These are phyloP conservation scores for Coffea humblotiana DNA, from an alignment of 305 asterid genomes.

Conservation along the genomic window DNA sequence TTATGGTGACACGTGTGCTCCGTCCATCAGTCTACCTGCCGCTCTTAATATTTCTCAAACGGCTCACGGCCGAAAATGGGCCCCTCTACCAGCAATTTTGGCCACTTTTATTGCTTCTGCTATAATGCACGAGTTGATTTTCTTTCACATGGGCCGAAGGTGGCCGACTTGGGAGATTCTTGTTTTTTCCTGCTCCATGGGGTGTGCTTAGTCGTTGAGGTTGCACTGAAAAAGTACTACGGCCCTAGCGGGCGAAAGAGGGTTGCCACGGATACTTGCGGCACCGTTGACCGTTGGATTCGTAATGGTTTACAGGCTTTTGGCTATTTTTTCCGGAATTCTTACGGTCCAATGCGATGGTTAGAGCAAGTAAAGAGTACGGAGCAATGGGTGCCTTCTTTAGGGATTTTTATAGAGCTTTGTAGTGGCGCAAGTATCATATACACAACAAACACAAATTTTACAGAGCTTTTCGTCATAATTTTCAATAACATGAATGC, in stretches of 20 bases:
- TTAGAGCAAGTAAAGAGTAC: conserved; percentile 10
- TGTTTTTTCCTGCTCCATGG: conserved; percentile 17
- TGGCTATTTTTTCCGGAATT: conserved; percentile 20
- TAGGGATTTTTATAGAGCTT: conserved; percentile 5
- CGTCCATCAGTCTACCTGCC: conserved; percentile 5
- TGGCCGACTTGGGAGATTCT: conserved; percentile 19
- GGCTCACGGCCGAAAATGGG: conserved; percentile 7
- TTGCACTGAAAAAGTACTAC: neutral
- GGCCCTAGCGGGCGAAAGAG: neutral
- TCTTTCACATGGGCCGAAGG: conserved; percentile 17
- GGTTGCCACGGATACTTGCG: conserved; percentile 7
- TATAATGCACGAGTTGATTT: conserved; percentile 8
- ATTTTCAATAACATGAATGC: too few species aligned
- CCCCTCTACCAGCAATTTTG: conserved; percentile 7
- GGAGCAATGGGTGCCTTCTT: conserved; percentile 1
- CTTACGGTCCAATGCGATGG: conserved; percentile 1
- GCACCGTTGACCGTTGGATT: conserved; percentile 3
- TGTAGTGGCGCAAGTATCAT: neutral
- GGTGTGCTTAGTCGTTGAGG: conserved; percentile 10
- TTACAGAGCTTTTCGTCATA: too few species aligned
- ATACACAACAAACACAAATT: too few species aligned
- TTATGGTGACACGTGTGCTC: conserved; percentile 17
- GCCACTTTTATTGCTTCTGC: neutral
- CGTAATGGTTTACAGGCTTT: conserved; percentile 15
- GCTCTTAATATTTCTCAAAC: neutral